Base-by-base conservation (phyloP, 1,284 basidiomycete species). In the Trichosporon coremiiforme region DNA sequence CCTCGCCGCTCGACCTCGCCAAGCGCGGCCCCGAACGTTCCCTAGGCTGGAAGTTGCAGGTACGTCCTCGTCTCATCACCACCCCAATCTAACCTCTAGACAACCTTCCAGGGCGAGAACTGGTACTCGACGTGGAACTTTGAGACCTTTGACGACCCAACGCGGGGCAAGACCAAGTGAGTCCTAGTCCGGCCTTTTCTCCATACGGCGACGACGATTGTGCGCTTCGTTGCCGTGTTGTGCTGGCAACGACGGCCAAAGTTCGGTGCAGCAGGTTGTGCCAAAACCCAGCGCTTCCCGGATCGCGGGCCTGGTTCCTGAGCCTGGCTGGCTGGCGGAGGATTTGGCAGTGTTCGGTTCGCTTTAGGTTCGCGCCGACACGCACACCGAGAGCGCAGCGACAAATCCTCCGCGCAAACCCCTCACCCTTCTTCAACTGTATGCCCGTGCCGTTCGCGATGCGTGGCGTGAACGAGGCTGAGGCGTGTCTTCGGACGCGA, bases 101-200 rank as follows among this genome's bases (percentile, higher is more conserved):
- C 63, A n/a, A 66, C 36, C 0, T 55, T 38, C 64, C 65, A 67
- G 29, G 70, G 68, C 29, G 57, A 69, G 6, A 33, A 65, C 35
- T 71, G 57, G 8, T 67, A 67, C 64, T 22, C 41, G 29, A 53
- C 41, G 15, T 71, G 41, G 33, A 38, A 67, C 20, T 71, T 50
- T 36, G 66, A 63, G 45, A 68, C 66, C 0, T 57, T 41, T 15
- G 47, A 67, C 13, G 70, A 71, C 64, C 70, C 70, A 3, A 71
- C 70, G 1, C 0, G 35, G 4, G 70, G 70, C 45, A 64, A 60
- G 12, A 68, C 67, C 38, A 68, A 71, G 69, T 70, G 63, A 65
- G 69, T 67, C 33, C 25, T 25, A 25, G 25, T 25, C 25, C 25
- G 25, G 25, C 25, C 25, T 25, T 25, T 25, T 25, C 25, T 25